These are phyloP conservation scores for Triadica sebifera DNA, from an alignment of 345 rosid genomes.

Conservation along the genomic window DNA sequence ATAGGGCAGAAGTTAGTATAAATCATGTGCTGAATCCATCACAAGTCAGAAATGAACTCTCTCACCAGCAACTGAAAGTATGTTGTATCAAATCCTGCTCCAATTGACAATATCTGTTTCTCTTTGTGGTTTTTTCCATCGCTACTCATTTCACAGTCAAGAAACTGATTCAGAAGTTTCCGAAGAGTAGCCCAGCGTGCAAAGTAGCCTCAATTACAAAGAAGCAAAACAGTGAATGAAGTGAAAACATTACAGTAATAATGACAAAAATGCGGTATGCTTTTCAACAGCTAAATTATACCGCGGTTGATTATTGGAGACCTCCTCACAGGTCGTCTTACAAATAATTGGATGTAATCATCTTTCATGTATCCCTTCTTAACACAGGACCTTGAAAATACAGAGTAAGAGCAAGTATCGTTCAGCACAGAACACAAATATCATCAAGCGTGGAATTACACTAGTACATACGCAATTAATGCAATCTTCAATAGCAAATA, in stretches of 20 bases:
- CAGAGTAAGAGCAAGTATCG: no score
- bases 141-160: constrained; percentile 41
- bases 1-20: constrained; percentile 4
- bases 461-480: neutral
- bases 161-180: constrained; percentile 78
- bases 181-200: constrained; percentile 96
- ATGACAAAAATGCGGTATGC: neutral
- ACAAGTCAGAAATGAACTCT: neutral
- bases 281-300: constrained; percentile 11
- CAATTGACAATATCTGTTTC: constrained; percentile 91
- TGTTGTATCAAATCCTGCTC: constrained; percentile 93
- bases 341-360: constrained; percentile 80
- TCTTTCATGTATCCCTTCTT: constrained; percentile 87
- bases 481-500: neutral
- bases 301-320: constrained; percentile 96
- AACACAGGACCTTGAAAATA: constrained; percentile 73
- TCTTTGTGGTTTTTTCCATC: constrained; percentile 29
- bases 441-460: no score
- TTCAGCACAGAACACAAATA: no score
- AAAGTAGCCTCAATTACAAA: constrained; percentile 59
- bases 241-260: neutral
- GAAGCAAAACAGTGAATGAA: constrained; percentile 3
- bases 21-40: neutral
- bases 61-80: constrained; percentile 83
- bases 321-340: constrained; percentile 79